Base-by-base conservation (phyloP, 495 filamentous ascomycete genomes). In the Aspergillus haitiensis region DNA sequence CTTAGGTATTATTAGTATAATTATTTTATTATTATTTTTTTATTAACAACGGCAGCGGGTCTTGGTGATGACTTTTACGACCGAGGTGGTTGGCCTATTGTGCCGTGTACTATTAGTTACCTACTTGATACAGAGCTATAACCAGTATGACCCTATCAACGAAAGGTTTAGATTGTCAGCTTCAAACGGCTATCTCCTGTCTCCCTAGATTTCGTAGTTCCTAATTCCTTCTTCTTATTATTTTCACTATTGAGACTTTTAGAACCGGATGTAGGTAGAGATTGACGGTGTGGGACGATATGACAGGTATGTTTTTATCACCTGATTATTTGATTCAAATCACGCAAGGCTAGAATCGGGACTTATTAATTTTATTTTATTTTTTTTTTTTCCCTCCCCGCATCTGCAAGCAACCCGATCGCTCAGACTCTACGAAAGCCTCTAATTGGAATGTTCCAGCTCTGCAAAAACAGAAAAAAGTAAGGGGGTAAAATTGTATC, bases 371-470 rank as follows among this genome's bases (percentile, higher is more conserved):
- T 46, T 51, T n/a, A n/a, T n/a, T 58, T 4, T 50, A 13, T 34
- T 12, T 52, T 59, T 59, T 59, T 52, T 33, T 45, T 52, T 59
- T 59, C 36, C 15, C 36, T 47, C 44, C 44, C 44, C 44, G 44
- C 44, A 47, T 47, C 44, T 47, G 44, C 44, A 47, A 47, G 15
- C 44, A 21, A 18, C 44, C 44, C 27, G 15, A 6, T 40, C 37
- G 15, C 15, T 40, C 37, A 40, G n/a, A 40, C 37, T 11, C 10
- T 11, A 3, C 10, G 9, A 40, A 3, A 11, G 10, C 37, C 37
- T n/a, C 37, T 27, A 27, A 27, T 27, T 27, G 21, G 21, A 27
- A 27, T 27, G 21, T 27, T 27, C 21, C 21, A 27, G 21, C 21
- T 27, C 21, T 27, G 21, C 21, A 27, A 27, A 27, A 27, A 27